A percentile compares a stretch with the other conserved stretches of the same genome.
Evolutionary conservation across 257 asterid species (phyloP).

Genomic region (Thymus mandschuricus): DNA sequence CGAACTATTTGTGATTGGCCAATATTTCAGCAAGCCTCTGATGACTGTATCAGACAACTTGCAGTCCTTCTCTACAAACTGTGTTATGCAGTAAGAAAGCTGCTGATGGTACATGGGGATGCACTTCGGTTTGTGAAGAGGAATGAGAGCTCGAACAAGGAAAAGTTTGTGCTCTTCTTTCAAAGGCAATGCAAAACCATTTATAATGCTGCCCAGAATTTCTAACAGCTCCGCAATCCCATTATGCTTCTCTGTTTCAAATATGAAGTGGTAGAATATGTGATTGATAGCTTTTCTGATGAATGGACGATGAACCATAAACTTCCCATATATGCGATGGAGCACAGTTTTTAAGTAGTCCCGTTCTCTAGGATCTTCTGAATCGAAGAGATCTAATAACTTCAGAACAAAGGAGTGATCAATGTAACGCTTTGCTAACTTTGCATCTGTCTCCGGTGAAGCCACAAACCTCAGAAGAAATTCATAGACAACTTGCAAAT

Average conservation of each 20-base stretch:
- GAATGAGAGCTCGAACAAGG: conserved; percentile 67
- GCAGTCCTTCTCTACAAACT: conserved; percentile 64
- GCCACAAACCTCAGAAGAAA: conserved; percentile 70
- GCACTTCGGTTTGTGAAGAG: conserved; percentile 77
- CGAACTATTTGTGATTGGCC: conserved; percentile 71
- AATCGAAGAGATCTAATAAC: conserved; percentile 65
- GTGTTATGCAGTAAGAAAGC: conserved; percentile 60
- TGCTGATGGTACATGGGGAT: conserved; percentile 57
- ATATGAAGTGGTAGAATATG: conserved; percentile 60
- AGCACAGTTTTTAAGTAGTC: conserved; percentile 65
- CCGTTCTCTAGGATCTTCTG: conserved; percentile 76
- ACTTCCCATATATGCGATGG: conserved; percentile 68
- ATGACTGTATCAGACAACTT: conserved; percentile 64
- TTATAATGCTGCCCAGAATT: conserved; percentile 68
- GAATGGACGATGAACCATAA: conserved; percentile 75
- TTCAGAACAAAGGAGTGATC: conserved; percentile 64
- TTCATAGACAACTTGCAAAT: conserved; percentile 65
- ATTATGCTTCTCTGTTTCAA: conserved; percentile 70
- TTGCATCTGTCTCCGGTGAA: conserved; percentile 74
- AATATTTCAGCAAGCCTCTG: conserved; percentile 54
- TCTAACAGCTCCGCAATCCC: conserved; percentile 73
- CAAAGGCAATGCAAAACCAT: conserved; percentile 73
- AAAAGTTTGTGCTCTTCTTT: conserved; percentile 74
- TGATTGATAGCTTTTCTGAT: conserved; percentile 67
- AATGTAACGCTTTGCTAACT: conserved; percentile 64